A percentile compares a stretch with the other conserved stretches of the same genome.
phyloP scores from a whole-genome alignment of 73 alveolate species.

The Paramecium tetraurelia region DNA sequence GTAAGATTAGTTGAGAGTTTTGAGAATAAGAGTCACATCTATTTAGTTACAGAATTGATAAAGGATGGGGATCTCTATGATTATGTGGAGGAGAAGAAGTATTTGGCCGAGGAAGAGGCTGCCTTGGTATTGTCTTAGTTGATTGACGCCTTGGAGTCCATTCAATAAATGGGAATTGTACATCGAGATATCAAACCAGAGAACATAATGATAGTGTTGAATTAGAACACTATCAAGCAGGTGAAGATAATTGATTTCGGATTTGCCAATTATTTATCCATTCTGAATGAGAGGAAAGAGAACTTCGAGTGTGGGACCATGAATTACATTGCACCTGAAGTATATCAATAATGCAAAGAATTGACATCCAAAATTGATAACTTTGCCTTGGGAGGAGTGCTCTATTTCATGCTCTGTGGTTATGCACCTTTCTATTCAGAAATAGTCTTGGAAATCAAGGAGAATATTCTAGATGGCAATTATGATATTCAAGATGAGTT shows the following conservation, averaged over 20 bases:
- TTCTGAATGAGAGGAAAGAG: slow-evolving; percentile 9
- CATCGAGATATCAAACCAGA: slow-evolving; percentile 84
- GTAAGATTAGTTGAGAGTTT: neutral
- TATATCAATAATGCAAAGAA: neutral
- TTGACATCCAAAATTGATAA: neutral
- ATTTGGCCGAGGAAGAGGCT: slow-evolving; percentile 29
- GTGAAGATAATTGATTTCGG: slow-evolving; percentile 57
- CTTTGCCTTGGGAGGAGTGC: slow-evolving; percentile 27
- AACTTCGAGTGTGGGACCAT: slow-evolving; percentile 56
- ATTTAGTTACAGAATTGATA: slow-evolving; percentile 22
- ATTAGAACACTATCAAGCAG: neutral
- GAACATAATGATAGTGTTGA: slow-evolving; percentile 46
- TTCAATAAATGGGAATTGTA: slow-evolving; percentile 66
- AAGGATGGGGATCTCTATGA: slow-evolving; percentile 52
- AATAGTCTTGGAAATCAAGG: neutral
- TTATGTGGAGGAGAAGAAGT: neutral
- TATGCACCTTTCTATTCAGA: slow-evolving; percentile 37
- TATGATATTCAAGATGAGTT: slow-evolving; percentile 30
- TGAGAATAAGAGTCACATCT: slow-evolving; percentile 30
- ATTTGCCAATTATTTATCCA: neutral
- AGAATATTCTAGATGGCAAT: neutral
- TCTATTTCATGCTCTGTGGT: slow-evolving; percentile 15
- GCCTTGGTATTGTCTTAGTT: slow-evolving; percentile 59
- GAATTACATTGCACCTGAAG: slow-evolving; percentile 67
- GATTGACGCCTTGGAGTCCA: slow-evolving; percentile 54